Percentiles rank a stretch among this genome's conserved stretches.
Conservation (phyloP, 2,329 filamentous ascomycete species). For the Plectosphaerella plurivora region DNA sequence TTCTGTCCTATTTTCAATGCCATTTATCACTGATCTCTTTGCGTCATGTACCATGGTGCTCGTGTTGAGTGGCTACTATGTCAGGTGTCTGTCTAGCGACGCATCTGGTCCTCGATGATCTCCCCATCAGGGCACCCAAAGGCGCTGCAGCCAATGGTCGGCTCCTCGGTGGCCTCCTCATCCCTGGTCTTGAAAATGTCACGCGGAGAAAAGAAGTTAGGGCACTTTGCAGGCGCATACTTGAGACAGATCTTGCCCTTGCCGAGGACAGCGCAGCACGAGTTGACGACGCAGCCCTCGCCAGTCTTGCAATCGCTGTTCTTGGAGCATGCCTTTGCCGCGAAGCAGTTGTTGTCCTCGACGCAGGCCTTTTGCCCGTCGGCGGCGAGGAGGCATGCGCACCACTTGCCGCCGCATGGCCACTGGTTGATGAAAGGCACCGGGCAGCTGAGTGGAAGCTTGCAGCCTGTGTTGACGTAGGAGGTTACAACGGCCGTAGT, state of each 20-base stretch:
- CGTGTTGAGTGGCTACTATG: no score
- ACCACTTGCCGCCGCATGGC: slow-evolving; percentile 2
- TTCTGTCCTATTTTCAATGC: not conserved
- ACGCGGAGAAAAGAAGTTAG: not conserved
- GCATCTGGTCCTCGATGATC: not conserved
- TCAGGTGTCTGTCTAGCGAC: not conserved
- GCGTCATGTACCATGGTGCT: no score
- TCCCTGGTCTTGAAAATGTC: not conserved
- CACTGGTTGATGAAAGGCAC: slow-evolving; percentile 3
- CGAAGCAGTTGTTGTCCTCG: not conserved
- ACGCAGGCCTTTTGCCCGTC: slow-evolving; percentile 4
- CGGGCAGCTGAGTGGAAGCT: not conserved
- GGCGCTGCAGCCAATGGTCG: not conserved
- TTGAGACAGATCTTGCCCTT: slow-evolving; percentile 5
- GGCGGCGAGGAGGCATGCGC: slow-evolving; percentile 1
- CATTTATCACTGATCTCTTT: not conserved
- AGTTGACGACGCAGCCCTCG: slow-evolving; percentile 5
- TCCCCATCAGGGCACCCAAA: not conserved
- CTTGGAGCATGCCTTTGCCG: not conserved
- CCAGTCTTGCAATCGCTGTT: not conserved
- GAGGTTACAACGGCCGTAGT: slow-evolving; percentile 32
- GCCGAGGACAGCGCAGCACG: slow-evolving; percentile 1
- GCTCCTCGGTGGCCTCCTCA: not conserved
- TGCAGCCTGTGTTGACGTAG: slow-evolving; percentile 3
- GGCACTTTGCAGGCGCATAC: slow-evolving; percentile 1